phyloP scores from a whole-genome alignment of 495 filamentous ascomycete genomes.

The Tuber brumale region DNA sequence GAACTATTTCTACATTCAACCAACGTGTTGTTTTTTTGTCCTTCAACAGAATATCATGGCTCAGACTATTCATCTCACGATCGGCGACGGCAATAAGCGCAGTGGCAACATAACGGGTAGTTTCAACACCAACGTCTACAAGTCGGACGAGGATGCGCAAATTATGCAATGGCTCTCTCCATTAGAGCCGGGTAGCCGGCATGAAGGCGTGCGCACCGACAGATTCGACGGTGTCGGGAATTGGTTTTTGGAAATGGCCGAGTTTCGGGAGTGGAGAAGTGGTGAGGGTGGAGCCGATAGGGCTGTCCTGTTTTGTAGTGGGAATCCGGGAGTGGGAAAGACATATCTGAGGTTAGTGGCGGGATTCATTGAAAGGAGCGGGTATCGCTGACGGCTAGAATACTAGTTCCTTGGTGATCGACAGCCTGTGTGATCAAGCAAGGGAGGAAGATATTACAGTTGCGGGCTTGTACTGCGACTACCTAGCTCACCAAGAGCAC shows the following conservation, averaged over 20 bases:
- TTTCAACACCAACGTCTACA: background rate
- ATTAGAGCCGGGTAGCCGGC: background rate
- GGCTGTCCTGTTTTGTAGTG: background rate
- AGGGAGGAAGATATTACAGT: background rate
- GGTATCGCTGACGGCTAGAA: background rate
- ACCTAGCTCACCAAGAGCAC: background rate
- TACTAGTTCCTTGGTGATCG: background rate
- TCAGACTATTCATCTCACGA: background rate
- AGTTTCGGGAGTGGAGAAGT: background rate
- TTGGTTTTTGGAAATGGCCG: background rate
- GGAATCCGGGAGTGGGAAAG: background rate
- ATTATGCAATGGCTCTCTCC: background rate
- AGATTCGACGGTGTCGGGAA: background rate
- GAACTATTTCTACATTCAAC: background rate
- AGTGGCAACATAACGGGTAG: background rate
- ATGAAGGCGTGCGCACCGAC: background rate
- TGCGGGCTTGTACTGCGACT: background rate
- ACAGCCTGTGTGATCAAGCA: background rate
- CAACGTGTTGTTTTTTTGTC: background rate
- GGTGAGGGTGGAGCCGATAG: background rate
- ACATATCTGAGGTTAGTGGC: background rate
- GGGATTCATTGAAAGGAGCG: rapidly evolving
- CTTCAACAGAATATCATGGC: background rate
- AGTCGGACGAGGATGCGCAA: background rate
- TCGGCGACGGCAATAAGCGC: background rate